A percentile compares a stretch with the other conserved stretches of the same genome.
Evolutionary conservation across 441 rosid genomes (phyloP).

Genomic region (Adansonia rubrostipa): DNA sequence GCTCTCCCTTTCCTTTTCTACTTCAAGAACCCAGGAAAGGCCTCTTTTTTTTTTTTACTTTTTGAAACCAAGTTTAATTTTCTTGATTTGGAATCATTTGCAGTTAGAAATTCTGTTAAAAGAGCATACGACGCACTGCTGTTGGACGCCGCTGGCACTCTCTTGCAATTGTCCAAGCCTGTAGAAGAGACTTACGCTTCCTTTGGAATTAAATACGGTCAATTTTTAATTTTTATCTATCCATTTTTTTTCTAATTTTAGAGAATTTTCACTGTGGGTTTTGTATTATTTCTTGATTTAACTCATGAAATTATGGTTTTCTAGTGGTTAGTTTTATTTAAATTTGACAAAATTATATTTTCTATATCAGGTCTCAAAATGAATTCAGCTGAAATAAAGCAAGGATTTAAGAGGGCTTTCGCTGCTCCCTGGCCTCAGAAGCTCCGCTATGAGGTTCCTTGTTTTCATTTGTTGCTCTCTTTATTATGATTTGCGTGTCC

Average conservation of each 20-base stretch:
- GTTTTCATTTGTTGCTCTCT: background rate
- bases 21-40: background rate
- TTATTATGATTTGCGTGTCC: background rate
- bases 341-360: background rate
- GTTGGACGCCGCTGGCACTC: conserved; percentile 92
- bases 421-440: conserved; percentile 80
- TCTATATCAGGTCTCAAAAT: conserved; percentile 54
- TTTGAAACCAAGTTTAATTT: background rate
- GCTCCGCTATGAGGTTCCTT: conserved; percentile 80
- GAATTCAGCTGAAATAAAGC: conserved; percentile 70
- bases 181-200: conserved; percentile 81
- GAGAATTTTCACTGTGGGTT: background rate
- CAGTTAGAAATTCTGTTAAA: conserved; percentile 38
- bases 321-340: background rate
- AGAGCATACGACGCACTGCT: conserved; percentile 76
- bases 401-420: conserved; percentile 84
- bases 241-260: background rate
- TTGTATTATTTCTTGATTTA: conserved; percentile 13
- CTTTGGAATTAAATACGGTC: conserved; percentile 77
- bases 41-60: background rate
- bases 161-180: conserved; percentile 71
- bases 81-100: background rate
- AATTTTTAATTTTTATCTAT: conserved; percentile 20
- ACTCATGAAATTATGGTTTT: background rate
- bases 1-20: conserved; percentile 17